Evolutionary conservation across 2,329 filamentous ascomycete species (phyloP), one percentile per base, ranked within the genome.

Genomic region (Exophiala phaeomuriformis): DNA sequence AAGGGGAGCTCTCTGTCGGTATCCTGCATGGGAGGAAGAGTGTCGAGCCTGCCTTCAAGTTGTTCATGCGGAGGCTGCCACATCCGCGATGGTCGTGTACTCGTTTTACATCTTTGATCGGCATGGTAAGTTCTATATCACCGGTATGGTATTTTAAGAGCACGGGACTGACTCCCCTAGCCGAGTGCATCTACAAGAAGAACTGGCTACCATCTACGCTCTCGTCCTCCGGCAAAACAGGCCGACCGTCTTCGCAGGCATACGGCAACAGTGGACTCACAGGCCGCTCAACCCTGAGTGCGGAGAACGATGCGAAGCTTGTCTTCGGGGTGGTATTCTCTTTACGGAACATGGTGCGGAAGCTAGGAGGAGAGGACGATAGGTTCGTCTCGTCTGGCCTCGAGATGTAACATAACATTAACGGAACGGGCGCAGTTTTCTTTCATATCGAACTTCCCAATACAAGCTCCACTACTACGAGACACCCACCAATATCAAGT

Each of bases 401-500:
- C 19, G 5, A 28, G 4, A 41, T 8, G 12, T 27, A 27, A 27
- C 9, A 28, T 27, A 6, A 27, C 19, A 45, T 57, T 68, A 52
- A 67, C 51, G 29, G 9, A 39, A 39, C 19, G n/a, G 37, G 10
- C 49, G 9, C 50, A 89, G 87, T 68, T 98, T 98, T 71, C 86
- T 98, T 64, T 89, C 85, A 63, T 98, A 88, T 73, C 86, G 89
- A 64, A 98, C 93, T 49, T 87, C 80, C 63, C 86, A 95, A 72
- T 98, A 98, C 78, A 96, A 96, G 74, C 81, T 98, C 64, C 93
- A 98, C 74, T 98, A 95, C 76, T 98, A 96, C 78, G 93, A 98
- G 77, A 97, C 93, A 8, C 90, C 90, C 1, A 93, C 90, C 49
- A 94, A 88, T 69, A 84, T 95, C 71, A 94, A 95, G 67, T 94